A percentile compares a stretch with the other conserved stretches of the same genome.
phyloP scores from a whole-genome alignment of 257 asterid genomes.

The Salvia splendens region DNA sequence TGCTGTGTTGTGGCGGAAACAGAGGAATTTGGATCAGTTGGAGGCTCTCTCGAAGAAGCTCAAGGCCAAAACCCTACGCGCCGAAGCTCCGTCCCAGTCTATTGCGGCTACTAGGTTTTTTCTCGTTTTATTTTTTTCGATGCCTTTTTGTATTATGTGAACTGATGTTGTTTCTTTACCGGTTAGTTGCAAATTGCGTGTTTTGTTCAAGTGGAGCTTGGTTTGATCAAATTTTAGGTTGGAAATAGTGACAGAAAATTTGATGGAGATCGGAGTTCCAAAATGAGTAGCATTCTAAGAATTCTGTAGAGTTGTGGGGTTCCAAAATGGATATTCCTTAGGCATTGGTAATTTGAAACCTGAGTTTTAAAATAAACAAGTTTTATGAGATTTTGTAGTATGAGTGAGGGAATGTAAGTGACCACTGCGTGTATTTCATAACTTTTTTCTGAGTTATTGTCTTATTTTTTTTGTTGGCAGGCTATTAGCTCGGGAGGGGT shows the following conservation, averaged over 20 bases:
- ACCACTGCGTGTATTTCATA: not conserved
- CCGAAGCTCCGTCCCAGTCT: slow-evolving; percentile 96
- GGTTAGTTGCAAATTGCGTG: not conserved
- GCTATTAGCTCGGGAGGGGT: slow-evolving; percentile 92
- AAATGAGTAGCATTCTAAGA: slow-evolving; percentile 5
- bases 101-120: slow-evolving; percentile 88
- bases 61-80: slow-evolving; percentile 77
- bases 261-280: not conserved
- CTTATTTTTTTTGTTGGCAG: slow-evolving; percentile 38
- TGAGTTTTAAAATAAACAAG: slow-evolving; percentile 11
- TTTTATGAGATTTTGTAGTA: slow-evolving; percentile 1
- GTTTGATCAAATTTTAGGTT: slow-evolving; percentile 2
- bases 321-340: slow-evolving; percentile 17
- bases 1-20: slow-evolving; percentile 27
- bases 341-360: slow-evolving; percentile 7
- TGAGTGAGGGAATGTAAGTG: not conserved
- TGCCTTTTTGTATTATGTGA: not conserved
- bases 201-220: slow-evolving; percentile 2
- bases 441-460: not conserved
- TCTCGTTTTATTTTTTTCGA: not conserved
- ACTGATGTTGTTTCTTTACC: not conserved
- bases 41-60: slow-evolving; percentile 95
- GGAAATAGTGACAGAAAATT: not conserved
- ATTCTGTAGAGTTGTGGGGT: not conserved
- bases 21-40: slow-evolving; percentile 97